phyloP scores from a whole-genome alignment of 257 asterid species.

The Jacaranda copaia region DNA sequence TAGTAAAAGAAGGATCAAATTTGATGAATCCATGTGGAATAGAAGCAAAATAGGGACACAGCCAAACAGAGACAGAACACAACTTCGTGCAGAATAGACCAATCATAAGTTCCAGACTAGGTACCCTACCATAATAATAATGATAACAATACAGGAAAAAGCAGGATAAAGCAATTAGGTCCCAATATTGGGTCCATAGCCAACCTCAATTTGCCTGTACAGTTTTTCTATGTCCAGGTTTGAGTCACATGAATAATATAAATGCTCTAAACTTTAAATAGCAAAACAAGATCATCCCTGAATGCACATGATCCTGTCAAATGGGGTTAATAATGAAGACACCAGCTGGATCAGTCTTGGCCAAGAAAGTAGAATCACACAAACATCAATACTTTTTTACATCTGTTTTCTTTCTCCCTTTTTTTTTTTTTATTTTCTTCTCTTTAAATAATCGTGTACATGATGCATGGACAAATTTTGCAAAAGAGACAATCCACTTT shows the following conservation, averaged over 20 bases:
- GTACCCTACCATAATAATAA: not conserved
- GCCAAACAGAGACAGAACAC: not conserved
- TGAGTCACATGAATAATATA: conserved; percentile 21
- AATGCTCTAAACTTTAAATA: not conserved
- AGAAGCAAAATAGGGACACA: not conserved
- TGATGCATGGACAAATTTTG: not conserved
- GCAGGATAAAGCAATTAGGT: conserved; percentile 3
- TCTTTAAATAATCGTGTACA: too few relatives aligned
- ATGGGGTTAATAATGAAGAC: not conserved
- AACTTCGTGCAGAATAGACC: not conserved
- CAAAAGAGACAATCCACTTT: too few relatives aligned
- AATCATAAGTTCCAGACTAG: not conserved
- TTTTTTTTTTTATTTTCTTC: not conserved
- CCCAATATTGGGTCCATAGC: not conserved
- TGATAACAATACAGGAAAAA: not conserved
- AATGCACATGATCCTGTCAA: conserved; percentile 28
- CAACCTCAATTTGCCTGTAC: conserved; percentile 11
- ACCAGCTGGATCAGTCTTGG: conserved; percentile 4
- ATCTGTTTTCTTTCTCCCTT: not conserved
- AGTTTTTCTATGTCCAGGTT: not conserved
- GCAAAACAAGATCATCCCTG: not conserved
- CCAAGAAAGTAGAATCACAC: not conserved
- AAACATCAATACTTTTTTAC: not conserved
- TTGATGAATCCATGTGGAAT: not conserved
- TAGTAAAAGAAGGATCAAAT: too few relatives aligned